phyloP scores from a whole-genome alignment of 805 yeast genomes.

The Schwanniomyces occidentalis region DNA sequence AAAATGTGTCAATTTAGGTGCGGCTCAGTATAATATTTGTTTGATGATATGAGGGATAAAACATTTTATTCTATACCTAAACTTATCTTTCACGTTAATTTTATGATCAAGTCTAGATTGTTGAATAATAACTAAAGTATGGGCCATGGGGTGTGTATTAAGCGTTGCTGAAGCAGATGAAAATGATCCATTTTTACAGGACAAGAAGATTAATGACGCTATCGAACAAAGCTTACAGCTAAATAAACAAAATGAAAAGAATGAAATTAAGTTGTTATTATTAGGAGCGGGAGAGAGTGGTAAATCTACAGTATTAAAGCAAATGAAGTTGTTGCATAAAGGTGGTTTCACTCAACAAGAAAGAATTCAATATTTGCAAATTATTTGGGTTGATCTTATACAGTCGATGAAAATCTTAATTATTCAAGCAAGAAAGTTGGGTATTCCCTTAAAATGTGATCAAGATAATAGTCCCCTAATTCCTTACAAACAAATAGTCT shows the following conservation, averaged over 20 bases:
- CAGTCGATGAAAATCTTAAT: constrained; percentile 78
- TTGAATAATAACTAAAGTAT: background rate
- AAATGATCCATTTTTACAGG: constrained; percentile 54
- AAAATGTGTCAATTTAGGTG: constrained; percentile 16
- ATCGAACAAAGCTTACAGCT: constrained; percentile 63
- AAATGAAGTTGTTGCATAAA: constrained; percentile 80
- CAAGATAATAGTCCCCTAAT: constrained; percentile 45
- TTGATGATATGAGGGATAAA: too few relatives aligned
- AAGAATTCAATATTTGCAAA: constrained; percentile 74
- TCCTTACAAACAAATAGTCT: constrained; percentile 47
- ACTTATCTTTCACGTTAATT: too few relatives aligned
- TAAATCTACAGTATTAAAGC: constrained; percentile 89
- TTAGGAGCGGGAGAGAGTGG: constrained; percentile 96
- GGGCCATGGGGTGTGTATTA: constrained; percentile 67
- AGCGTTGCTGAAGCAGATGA: constrained; percentile 47
- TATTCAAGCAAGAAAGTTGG: constrained; percentile 68
- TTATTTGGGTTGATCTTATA: constrained; percentile 90
- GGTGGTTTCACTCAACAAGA: constrained; percentile 83
- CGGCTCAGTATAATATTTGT: too few relatives aligned
- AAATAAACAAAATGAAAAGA: constrained; percentile 52
- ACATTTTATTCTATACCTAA: too few relatives aligned
- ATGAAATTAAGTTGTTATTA: constrained; percentile 69
- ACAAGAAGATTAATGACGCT: constrained; percentile 56
- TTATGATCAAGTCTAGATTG: too few relatives aligned
- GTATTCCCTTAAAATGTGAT: constrained; percentile 68